These are phyloP conservation scores for Stereocaulon alpinum DNA, from an alignment of 495 filamentous ascomycete genomes.

Conservation along the genomic window DNA sequence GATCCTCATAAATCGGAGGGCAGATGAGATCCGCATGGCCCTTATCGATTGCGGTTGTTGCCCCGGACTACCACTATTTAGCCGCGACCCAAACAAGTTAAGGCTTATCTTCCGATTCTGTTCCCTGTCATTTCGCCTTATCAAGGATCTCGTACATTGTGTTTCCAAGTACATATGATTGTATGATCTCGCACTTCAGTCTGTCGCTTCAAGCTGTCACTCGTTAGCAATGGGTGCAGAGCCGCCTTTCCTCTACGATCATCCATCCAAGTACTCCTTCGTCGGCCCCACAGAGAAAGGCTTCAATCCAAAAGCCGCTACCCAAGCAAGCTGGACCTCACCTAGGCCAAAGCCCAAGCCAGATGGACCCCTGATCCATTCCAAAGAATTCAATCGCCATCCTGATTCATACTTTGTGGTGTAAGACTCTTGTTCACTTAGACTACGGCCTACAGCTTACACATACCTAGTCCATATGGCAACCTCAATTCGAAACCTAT, in stretches of 20 bases:
- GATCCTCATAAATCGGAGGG: background rate
- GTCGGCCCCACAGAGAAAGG: conserved; percentile 40
- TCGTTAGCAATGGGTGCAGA: conserved; percentile 44
- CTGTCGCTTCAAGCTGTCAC: background rate
- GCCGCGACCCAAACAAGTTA: background rate
- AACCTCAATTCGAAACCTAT: conserved; percentile 51
- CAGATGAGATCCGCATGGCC: background rate
- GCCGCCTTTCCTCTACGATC: conserved; percentile 71
- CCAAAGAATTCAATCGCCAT: conserved; percentile 56
- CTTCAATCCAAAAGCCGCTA: conserved; percentile 78
- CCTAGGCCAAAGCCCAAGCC: conserved; percentile 48
- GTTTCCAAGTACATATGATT: background rate
- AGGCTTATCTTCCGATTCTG: background rate
- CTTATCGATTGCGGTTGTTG: conserved; percentile 3
- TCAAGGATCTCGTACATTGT: background rate
- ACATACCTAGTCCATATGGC: conserved; percentile 31
- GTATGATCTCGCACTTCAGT: background rate
- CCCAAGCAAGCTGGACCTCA: conserved; percentile 56
- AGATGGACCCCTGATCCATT: conserved; percentile 60
- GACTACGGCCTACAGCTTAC: conserved; percentile 10
- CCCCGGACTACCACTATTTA: background rate
- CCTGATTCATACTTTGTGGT: conserved; percentile 47
- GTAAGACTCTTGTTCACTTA: conserved; percentile 37
- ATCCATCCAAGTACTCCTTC: conserved; percentile 38
- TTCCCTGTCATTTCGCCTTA: background rate